Evolutionary conservation across 2,329 filamentous ascomycete species (phyloP).

Genomic region (Fusarium circinatum): DNA sequence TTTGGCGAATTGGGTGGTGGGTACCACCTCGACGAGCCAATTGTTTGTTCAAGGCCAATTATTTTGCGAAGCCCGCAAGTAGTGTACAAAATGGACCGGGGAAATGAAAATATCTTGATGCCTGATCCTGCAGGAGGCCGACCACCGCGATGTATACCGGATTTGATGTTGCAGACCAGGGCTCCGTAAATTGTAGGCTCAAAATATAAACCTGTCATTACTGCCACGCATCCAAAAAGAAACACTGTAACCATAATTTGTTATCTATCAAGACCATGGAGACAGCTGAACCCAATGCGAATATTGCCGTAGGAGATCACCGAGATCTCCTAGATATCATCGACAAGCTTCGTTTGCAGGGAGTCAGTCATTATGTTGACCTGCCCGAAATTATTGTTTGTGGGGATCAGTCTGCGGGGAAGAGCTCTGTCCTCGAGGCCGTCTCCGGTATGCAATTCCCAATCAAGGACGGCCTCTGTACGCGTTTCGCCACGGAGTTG

Average conservation of each 20-base stretch:
- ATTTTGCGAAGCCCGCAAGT: background rate
- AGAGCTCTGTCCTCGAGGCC: constrained; percentile 72
- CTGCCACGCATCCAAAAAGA: background rate
- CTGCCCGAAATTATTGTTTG: constrained; percentile 63
- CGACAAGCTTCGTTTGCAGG: constrained; percentile 49
- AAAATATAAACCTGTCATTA: background rate
- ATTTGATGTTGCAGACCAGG: background rate
- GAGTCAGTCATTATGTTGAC: constrained; percentile 50
- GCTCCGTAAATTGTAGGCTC: background rate
- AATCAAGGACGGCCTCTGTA: constrained; percentile 67
- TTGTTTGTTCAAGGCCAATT: background rate
- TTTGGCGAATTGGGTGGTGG: background rate
- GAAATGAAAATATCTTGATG: background rate
- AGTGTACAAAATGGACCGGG: background rate
- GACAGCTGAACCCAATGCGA: background rate
- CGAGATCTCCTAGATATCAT: constrained; percentile 46
- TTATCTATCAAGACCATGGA: background rate
- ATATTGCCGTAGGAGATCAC: background rate
- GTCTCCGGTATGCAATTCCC: constrained; percentile 71
- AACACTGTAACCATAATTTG: background rate
- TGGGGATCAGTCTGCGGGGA: constrained; percentile 71
- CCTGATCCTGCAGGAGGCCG: constrained; percentile 2
- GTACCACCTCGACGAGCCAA: background rate
- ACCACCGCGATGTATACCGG: background rate
- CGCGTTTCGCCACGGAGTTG: constrained; percentile 70